A percentile compares a stretch with the other conserved stretches of the same genome.
Conservation (phyloP, 2,329 filamentous ascomycete species). For the Colletotrichum sp. region DNA sequence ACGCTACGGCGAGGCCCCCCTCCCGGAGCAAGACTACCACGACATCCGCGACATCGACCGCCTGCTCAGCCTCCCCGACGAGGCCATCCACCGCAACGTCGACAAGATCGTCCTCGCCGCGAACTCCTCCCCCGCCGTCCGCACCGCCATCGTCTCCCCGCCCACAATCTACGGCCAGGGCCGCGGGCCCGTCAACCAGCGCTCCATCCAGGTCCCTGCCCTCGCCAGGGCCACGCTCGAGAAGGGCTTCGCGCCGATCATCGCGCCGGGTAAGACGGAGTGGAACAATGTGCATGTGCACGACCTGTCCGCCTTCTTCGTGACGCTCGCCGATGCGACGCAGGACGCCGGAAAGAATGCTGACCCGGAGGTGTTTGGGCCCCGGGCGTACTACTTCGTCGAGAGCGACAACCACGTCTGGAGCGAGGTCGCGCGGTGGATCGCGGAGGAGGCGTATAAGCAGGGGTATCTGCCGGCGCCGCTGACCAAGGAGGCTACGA, state of each 20-base stretch:
- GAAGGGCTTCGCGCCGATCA: constrained; percentile 47
- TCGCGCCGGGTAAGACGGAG: constrained; percentile 47
- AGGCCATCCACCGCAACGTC: constrained; percentile 67
- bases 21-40: constrained; percentile 55
- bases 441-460: constrained; percentile 61
- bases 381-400: constrained; percentile 69
- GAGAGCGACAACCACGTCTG: constrained; percentile 68
- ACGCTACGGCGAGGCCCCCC: constrained; percentile 48
- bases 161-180: constrained; percentile 58
- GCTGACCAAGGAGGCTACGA: constrained; percentile 29
- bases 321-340: constrained; percentile 50
- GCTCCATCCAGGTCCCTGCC: constrained; percentile 54
- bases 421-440: constrained; percentile 61
- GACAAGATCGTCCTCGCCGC: constrained; percentile 67
- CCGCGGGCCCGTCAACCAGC: constrained; percentile 51
- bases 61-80: constrained; percentile 60
- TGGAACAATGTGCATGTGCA: constrained; percentile 60
- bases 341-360: constrained; percentile 60
- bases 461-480: constrained; percentile 33
- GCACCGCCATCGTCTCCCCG: constrained; percentile 51
- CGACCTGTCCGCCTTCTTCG: constrained; percentile 50
- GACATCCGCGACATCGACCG: constrained; percentile 63
- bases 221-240: constrained; percentile 45
- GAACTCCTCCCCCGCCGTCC: constrained; percentile 39
- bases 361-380: constrained; percentile 68